These are phyloP conservation scores for Colletotrichum aenigma DNA, from an alignment of 2,329 filamentous ascomycete species.

Conservation along the genomic window DNA sequence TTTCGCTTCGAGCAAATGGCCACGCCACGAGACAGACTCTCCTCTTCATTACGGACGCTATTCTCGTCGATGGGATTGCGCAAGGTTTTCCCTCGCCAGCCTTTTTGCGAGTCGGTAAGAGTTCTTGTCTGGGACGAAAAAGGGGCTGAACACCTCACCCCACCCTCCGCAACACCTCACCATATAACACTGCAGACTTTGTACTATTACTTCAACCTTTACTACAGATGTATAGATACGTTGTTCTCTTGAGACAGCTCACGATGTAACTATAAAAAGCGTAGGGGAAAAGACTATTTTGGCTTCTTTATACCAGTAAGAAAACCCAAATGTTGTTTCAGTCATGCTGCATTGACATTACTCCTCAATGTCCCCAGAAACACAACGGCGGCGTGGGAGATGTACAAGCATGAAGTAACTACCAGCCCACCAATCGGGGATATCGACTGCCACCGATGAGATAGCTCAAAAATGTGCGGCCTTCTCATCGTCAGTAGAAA, in stretches of 20 bases:
- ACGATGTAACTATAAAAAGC: neutral
- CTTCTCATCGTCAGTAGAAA: neutral
- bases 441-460: neutral
- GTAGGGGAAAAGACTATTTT: neutral
- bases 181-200: no score
- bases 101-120: neutral
- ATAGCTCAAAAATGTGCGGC: neutral
- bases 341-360: neutral
- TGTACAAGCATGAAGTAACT: neutral
- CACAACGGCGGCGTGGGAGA: neutral
- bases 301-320: neutral
- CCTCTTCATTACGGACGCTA: neutral
- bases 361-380: neutral
- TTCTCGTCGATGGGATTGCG: neutral
- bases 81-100: neutral
- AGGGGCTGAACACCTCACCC: neutral
- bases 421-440: neutral
- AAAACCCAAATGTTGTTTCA: neutral
- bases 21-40: neutral
- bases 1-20: neutral
- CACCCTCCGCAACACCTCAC: neutral
- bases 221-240: neutral
- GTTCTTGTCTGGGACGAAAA: neutral
- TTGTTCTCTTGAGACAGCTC: neutral
- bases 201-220: no score